Evolutionary conservation across 2,329 filamentous ascomycete genomes (phyloP).

Genomic region (Aspergillus cejpii): DNA sequence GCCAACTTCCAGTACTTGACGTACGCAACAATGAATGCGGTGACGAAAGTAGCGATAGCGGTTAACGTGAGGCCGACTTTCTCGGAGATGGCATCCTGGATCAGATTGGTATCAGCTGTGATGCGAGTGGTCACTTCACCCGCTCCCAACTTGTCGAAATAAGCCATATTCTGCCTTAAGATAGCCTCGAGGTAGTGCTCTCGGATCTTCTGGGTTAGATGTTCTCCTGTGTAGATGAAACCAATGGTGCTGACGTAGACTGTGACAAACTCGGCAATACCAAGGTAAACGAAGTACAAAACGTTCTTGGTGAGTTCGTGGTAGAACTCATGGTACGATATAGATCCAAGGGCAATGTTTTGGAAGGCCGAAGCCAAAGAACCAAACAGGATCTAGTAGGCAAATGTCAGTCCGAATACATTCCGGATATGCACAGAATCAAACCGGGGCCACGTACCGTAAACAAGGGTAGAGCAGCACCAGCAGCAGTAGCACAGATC

Average conservation of each 20-base stretch:
- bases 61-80: slow-evolving; percentile 74
- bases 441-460: slow-evolving; percentile 46
- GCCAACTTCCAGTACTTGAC: slow-evolving; percentile 90
- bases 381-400: slow-evolving; percentile 58
- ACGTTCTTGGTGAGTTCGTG: slow-evolving; percentile 57
- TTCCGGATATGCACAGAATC: background rate
- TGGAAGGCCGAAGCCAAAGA: slow-evolving; percentile 67
- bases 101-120: slow-evolving; percentile 85
- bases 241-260: slow-evolving; percentile 76
- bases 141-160: slow-evolving; percentile 86
- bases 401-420: slow-evolving; percentile 8
- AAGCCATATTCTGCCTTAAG: slow-evolving; percentile 81
- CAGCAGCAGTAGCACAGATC: slow-evolving; percentile 62
- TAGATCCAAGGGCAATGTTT: slow-evolving; percentile 49
- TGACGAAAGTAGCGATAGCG: slow-evolving; percentile 73
- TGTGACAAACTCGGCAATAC: slow-evolving; percentile 69
- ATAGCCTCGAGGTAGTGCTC: slow-evolving; percentile 78
- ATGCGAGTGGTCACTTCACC: slow-evolving; percentile 93
- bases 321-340: slow-evolving; percentile 53
- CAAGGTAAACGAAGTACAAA: slow-evolving; percentile 80
- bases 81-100: slow-evolving; percentile 89
- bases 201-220: slow-evolving; percentile 70
- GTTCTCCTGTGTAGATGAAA: slow-evolving; percentile 82
- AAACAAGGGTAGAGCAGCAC: slow-evolving; percentile 71
- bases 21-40: slow-evolving; percentile 86